phyloP scores from a whole-genome alignment of 257 asterid species.

The Solanum corneliomulleri region DNA sequence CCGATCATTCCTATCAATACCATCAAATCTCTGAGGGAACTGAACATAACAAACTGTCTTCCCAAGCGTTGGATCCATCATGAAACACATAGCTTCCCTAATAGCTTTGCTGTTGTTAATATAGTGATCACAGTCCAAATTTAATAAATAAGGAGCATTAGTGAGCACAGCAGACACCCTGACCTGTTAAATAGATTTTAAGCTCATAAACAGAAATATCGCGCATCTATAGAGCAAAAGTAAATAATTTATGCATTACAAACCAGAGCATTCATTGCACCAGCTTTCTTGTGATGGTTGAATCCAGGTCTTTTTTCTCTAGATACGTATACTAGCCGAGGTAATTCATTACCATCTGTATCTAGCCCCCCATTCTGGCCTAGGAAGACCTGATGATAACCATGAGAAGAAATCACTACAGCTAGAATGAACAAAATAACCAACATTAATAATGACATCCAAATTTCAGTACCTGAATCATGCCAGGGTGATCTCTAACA shows the following conservation, averaged over 20 bases:
- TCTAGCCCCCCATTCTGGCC: conserved; percentile 16
- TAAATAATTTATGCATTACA: neutral
- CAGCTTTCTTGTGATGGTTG: conserved; percentile 32
- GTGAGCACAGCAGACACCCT: conserved; percentile 16
- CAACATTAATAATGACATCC: neutral
- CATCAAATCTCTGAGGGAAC: conserved; percentile 19
- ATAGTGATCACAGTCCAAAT: conserved; percentile 15
- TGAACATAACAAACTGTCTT: conserved; percentile 14
- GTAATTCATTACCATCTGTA: conserved; percentile 9
- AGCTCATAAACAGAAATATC: neutral
- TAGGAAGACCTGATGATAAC: conserved; percentile 11
- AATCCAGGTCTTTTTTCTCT: conserved; percentile 32
- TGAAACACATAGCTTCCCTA: conserved; percentile 17
- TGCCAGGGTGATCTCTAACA: conserved; percentile 24
- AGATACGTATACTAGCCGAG: conserved; percentile 17
- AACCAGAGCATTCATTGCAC: conserved; percentile 36
- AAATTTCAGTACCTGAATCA: conserved; percentile 19
- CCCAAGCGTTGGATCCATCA: conserved; percentile 12
- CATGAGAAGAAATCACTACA: neutral
- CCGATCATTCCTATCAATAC: conserved; percentile 12
- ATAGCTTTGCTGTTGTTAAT: conserved; percentile 18
- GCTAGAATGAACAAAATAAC: neutral
- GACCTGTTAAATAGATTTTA: neutral
- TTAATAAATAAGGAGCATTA: conserved; percentile 18
- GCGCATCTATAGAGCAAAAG: neutral